Percentiles rank a stretch among this genome's conserved stretches.
Conservation (phyloP, 306 rosid genomes). For the Prunus dulcis region DNA sequence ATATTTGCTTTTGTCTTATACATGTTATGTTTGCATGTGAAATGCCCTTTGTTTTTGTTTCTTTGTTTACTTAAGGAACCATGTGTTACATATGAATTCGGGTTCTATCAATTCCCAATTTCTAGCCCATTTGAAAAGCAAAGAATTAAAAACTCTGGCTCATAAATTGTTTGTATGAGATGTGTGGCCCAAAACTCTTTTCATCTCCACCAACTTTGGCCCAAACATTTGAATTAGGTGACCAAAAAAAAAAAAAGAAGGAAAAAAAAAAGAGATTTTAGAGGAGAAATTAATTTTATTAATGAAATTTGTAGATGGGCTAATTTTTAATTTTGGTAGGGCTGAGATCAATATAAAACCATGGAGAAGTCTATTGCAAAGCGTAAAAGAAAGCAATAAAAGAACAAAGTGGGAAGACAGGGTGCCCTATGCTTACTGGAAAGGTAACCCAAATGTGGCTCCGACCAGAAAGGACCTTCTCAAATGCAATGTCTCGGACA, state of each 20-base stretch:
- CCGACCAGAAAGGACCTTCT: slow-evolving; percentile 54
- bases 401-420: slow-evolving; percentile 68
- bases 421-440: slow-evolving; percentile 83
- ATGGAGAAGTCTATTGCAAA: slow-evolving; percentile 49
- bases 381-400: slow-evolving; percentile 64
- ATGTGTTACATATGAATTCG: too few species aligned
- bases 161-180: too few species aligned
- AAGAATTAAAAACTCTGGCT: too few species aligned
- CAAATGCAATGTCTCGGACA: slow-evolving; percentile 58
- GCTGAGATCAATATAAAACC: slow-evolving; percentile 78
- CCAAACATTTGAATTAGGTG: too few species aligned
- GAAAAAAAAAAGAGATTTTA: background rate
- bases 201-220: too few species aligned
- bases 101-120: too few species aligned
- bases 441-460: slow-evolving; percentile 70
- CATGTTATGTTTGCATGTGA: background rate
- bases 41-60: background rate
- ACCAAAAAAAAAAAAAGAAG: background rate
- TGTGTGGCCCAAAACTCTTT: too few species aligned
- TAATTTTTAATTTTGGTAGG: slow-evolving; percentile 34
- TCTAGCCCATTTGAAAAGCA: too few species aligned
- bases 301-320: background rate
- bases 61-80: background rate
- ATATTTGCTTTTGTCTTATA: background rate
- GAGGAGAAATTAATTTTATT: too few species aligned